A percentile compares a stretch with the other conserved stretches of the same genome.
These are phyloP conservation scores for Hortiboletus flavorubellus DNA, from an alignment of 768 basidiomycete genomes.

Conservation along the genomic window DNA sequence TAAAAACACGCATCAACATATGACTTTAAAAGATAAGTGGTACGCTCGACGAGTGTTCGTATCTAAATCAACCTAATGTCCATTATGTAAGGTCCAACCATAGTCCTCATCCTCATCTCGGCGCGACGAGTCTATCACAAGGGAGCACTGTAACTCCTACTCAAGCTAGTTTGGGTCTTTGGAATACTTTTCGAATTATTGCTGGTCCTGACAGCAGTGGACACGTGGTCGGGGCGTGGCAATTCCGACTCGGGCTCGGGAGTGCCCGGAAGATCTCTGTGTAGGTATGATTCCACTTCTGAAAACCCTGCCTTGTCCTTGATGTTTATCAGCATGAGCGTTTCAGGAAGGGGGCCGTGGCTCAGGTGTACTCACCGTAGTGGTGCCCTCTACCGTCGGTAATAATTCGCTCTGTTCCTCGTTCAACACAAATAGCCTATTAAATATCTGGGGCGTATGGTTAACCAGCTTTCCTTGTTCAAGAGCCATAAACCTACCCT, in stretches of 20 bases:
- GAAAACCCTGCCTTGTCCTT: constrained; percentile 6
- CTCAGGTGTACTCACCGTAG: not conserved
- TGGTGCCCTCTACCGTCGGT: not conserved
- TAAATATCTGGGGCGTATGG: constrained; percentile 1
- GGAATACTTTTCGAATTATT: not conserved
- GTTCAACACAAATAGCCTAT: not conserved
- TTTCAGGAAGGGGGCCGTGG: not conserved
- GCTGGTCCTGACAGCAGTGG: not conserved
- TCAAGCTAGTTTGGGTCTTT: not conserved
- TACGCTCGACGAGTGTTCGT: too few species aligned
- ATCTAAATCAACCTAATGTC: too few species aligned
- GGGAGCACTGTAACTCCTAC: not conserved
- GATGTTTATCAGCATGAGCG: not conserved
- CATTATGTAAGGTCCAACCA: too few species aligned
- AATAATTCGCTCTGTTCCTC: constrained; percentile 1
- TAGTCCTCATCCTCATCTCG: not conserved
- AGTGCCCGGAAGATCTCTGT: constrained; percentile 10
- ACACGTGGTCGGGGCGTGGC: not conserved
- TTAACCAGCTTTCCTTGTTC: not conserved
- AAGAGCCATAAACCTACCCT: constrained; percentile 7
- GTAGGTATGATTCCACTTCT: not conserved
- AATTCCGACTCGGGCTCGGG: constrained; percentile 7
- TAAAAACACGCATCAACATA: too few species aligned
- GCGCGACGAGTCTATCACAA: not conserved
- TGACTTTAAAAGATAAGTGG: too few species aligned